Conservation (phyloP, 2,329 filamentous ascomycete genomes). For the Aureobasidium sp. region DNA sequence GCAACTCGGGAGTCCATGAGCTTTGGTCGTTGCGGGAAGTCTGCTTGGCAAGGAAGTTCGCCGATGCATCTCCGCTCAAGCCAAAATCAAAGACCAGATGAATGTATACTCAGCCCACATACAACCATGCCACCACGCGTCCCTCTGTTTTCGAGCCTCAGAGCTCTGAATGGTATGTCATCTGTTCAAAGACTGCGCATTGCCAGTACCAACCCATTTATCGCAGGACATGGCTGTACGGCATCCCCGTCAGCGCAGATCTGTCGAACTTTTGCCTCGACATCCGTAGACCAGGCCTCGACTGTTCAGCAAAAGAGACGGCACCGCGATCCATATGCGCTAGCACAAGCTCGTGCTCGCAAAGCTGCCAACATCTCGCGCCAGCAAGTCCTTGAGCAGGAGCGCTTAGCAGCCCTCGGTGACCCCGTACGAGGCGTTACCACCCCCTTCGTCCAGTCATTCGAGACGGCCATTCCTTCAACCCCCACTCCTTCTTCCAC, state of each 20-base stretch:
- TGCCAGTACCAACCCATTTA: not conserved
- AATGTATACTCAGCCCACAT: not conserved
- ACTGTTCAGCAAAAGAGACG: constrained; percentile 53
- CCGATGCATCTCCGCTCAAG: not conserved
- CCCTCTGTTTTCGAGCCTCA: constrained; percentile 37
- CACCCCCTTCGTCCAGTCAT: constrained; percentile 78
- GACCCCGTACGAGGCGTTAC: constrained; percentile 70
- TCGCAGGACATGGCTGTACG: constrained; percentile 6
- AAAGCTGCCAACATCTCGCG: constrained; percentile 77
- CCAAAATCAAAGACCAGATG: not conserved
- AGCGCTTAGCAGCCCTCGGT: constrained; percentile 60
- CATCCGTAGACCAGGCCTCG: constrained; percentile 56
- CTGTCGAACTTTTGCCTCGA: constrained; percentile 49
- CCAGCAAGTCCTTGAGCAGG: constrained; percentile 59
- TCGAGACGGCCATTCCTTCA: constrained; percentile 53
- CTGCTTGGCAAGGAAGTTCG: not conserved
- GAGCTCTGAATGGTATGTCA: constrained; percentile 32
- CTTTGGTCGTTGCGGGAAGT: not conserved
- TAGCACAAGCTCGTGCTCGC: constrained; percentile 73
- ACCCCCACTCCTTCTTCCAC: constrained; percentile 22
- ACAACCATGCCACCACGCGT: constrained; percentile 42
- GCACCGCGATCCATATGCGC: constrained; percentile 73
- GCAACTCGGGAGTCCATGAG: not conserved
- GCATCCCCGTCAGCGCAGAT: constrained; percentile 13
- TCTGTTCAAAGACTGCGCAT: not conserved